Evolutionary conservation across 495 filamentous ascomycete species (phyloP), one percentile per base, ranked within the genome.

Genomic region (Beverwykella pulmonaria): DNA sequence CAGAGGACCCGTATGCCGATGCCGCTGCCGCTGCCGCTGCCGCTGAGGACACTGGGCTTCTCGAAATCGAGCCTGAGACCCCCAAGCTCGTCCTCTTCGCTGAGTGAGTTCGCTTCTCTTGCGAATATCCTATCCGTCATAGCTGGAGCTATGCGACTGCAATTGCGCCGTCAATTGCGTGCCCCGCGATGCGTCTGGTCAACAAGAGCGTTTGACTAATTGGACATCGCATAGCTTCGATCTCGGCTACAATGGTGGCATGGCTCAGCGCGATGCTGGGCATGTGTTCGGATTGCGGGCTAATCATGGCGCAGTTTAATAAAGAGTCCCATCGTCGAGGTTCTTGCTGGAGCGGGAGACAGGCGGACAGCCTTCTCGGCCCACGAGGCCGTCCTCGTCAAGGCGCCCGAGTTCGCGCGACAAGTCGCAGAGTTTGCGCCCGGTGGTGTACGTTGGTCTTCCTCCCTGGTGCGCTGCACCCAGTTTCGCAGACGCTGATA

Each of bases 291-390:
- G n/a, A n/a, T n/a, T n/a, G n/a, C 32, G 5, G 32, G 12, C 25
- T 58, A 30, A 19, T 0, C 55, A 22, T 53, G 22, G 20, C 17
- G 32, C 50, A 87, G 83, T 74, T 89, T 87, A 74, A 82, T 97
- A 22, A 87, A 83, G 56, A 92, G 88, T 32, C 92, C 93, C 0
- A 86, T 96, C 23, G 84, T 98, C 36, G 87, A 88, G 22, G 78
- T 97, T 19, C 68, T 86, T n/a, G 81, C 96, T 26, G 93, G 93
- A 27, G 71, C 74, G 39, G 85, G 85, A 36, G 84, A 84, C 9
- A 73, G 79, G 2, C 79, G 86, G 68, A 86, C 86, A 9, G 76
- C 84, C 17, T 82, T 97, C 25, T 87, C 82, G 9, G 92, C 92
- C 6, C 93, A 97, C 73, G 90, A 96, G 75, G 86, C 77, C 15